Evolutionary conservation across 2,329 filamentous ascomycete genomes (phyloP), one percentile per base, ranked within the genome.

Genomic region (Sporothrix variecibatus): DNA sequence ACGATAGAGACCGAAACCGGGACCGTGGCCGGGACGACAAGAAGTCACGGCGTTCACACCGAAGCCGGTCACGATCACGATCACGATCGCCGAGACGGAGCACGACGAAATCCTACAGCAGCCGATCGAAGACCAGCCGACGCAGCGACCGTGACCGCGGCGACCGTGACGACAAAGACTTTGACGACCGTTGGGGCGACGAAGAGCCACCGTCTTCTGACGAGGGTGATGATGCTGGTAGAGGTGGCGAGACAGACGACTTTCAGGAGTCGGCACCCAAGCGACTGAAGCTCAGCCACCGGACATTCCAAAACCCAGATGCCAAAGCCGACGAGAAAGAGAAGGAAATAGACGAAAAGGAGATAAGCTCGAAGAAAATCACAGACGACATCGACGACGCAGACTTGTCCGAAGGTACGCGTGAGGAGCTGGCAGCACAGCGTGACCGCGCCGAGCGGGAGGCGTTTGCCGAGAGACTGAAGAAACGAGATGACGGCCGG

Each of bases 181-280:
- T 92, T 77, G 92, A 94, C 67, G 92, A 94, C 79, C 86, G 93
- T 72, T 97, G 94, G 94, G 94, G 91, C 0, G 93, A 96, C 78
- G 92, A 95, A 79, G 92, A 93, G 78, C 67, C 58, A n/a, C 84
- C 86, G 0, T 83, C 84, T 20, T 80, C 81, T 4, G 84, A 83
- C 9, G 82, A 49, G 0, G 62, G 15, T 1, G 67, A 11, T 12
- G 85, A 82, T 20, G n/a, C 11, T 28, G 15, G 4, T n/a, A 26
- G 11, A 49, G 65, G 34, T 15, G 85, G 86, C 28, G 85, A 85
- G 38, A 86, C 87, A 69, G 84, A 85, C 1, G 90, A 92, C 20
- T 92, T 93, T 68, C 84, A 88, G 62, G 90, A 93, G 77, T 92
- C 93, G 0, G 89, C 91, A 1, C 86, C 90, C 23, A 95, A 95